Conservation (phyloP, 805 yeast species). For the Teunomyces barrocoloradensis region DNA sequence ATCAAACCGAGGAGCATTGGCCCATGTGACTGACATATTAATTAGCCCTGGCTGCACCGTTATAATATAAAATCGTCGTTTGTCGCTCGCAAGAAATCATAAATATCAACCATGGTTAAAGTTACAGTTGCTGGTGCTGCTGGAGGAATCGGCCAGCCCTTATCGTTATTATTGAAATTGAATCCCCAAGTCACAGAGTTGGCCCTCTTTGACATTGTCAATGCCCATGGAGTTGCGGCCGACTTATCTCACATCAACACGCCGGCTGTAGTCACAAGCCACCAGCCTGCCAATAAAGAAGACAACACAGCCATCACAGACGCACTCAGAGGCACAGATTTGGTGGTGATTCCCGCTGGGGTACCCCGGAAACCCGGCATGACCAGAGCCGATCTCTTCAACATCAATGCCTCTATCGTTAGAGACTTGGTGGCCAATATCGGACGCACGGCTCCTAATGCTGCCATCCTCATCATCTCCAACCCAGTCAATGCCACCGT, state of each 20-base stretch:
- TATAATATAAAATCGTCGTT: not conserved
- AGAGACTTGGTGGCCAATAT: constrained; percentile 42
- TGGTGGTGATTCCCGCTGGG: constrained; percentile 47
- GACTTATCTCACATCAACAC: constrained; percentile 44
- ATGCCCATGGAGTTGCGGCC: constrained; percentile 47
- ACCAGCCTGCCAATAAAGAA: constrained; percentile 38
- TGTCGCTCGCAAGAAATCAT: not conserved
- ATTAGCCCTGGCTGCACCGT: not conserved
- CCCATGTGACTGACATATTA: constrained; percentile 5
- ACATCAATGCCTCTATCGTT: constrained; percentile 44
- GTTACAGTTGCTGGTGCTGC: constrained; percentile 51
- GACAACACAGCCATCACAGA: constrained; percentile 35
- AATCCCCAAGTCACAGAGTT: constrained; percentile 38
- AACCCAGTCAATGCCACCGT: constrained; percentile 49
- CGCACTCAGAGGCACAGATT: constrained; percentile 37
- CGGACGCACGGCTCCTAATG: constrained; percentile 38
- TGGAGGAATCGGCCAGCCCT: constrained; percentile 49
- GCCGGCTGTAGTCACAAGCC: constrained; percentile 38
- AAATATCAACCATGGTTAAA: constrained; percentile 29
- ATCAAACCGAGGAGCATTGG: constrained; percentile 1
- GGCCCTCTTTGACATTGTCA: constrained; percentile 43
- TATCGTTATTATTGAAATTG: constrained; percentile 41
- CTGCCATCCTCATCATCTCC: constrained; percentile 44
- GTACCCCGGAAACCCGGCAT: constrained; percentile 50
- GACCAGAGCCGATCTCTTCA: constrained; percentile 48